These are phyloP conservation scores for Bacidia rubella DNA, from an alignment of 495 filamentous ascomycete genomes.

Conservation along the genomic window DNA sequence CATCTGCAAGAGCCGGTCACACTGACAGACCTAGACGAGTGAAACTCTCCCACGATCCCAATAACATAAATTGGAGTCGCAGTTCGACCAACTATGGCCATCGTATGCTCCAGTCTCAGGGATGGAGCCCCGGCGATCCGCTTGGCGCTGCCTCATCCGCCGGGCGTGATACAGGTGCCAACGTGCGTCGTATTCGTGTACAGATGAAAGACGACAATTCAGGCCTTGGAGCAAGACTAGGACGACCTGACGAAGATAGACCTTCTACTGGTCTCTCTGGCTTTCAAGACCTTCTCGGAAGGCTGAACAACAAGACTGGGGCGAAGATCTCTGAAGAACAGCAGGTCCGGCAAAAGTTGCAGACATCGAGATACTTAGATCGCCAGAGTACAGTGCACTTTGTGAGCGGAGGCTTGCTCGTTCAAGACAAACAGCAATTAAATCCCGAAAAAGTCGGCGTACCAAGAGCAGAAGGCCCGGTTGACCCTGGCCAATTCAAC, in stretches of 20 bases:
- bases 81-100: conserved; percentile 75
- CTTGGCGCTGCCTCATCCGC: conserved; percentile 61
- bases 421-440: not conserved
- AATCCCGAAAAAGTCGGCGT: not conserved
- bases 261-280: conserved; percentile 71
- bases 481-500: too few relatives aligned
- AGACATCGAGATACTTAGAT: conserved; percentile 52
- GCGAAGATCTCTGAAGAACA: conserved; percentile 51
- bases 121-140: conserved; percentile 74
- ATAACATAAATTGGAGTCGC: conserved; percentile 82
- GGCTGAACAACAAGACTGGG: conserved; percentile 78
- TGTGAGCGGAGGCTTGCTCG: conserved; percentile 64
- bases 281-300: conserved; percentile 70
- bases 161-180: conserved; percentile 62
- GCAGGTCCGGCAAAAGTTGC: conserved; percentile 44
- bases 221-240: conserved; percentile 67
- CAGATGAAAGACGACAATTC: conserved; percentile 77
- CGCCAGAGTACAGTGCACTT: conserved; percentile 68
- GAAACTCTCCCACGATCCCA: conserved; percentile 79
- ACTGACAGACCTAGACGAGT: conserved; percentile 43
- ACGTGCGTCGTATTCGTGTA: conserved; percentile 69
- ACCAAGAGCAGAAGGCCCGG: not conserved
- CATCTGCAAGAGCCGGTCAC: too few relatives aligned
- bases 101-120: conserved; percentile 69
- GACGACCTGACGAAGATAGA: conserved; percentile 34